Evolutionary conservation across 129 eudicot species (phyloP).

Genomic region (Lonicera japonica): DNA sequence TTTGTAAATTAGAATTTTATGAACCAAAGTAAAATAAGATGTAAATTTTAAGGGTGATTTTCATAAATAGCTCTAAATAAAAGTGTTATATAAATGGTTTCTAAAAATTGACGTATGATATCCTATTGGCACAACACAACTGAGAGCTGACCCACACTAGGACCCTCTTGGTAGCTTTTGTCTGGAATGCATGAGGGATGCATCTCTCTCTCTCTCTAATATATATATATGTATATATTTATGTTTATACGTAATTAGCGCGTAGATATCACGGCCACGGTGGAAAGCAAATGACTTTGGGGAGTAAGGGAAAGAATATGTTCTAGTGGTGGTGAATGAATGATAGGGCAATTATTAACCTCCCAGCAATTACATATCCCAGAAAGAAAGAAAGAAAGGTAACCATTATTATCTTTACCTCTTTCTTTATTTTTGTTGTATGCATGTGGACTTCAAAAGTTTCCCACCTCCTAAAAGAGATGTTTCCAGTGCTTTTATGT

Average conservation of each 20-base stretch:
- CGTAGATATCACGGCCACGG: constrained; percentile 9
- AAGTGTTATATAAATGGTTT: too few relatives aligned
- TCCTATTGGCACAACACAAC: too few relatives aligned
- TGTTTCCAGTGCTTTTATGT: constrained; percentile 1
- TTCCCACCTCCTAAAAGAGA: constrained; percentile 25
- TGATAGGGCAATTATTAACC: constrained; percentile 6
- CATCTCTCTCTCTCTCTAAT: neutral
- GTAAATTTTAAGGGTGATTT: too few relatives aligned
- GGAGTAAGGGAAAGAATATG: constrained; percentile 14
- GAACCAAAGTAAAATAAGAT: too few relatives aligned
- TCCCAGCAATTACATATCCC: too few relatives aligned
- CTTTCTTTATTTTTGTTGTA: constrained; percentile 16
- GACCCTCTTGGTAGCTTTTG: constrained; percentile 8
- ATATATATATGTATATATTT: neutral
- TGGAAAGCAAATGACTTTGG: constrained; percentile 11
- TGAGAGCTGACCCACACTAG: neutral
- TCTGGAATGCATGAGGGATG: constrained; percentile 15
- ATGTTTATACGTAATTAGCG: neutral
- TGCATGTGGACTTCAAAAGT: constrained; percentile 8
- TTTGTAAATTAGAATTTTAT: too few relatives aligned
- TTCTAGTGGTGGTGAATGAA: neutral
- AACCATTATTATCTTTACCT: constrained; percentile 4
- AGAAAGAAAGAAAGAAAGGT: too few relatives aligned
- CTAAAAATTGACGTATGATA: neutral
- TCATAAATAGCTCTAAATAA: too few relatives aligned